A percentile compares a stretch with the other conserved stretches of the same genome.
Conservation (phyloP, 257 asterid species). For the Avicennia marina region DNA sequence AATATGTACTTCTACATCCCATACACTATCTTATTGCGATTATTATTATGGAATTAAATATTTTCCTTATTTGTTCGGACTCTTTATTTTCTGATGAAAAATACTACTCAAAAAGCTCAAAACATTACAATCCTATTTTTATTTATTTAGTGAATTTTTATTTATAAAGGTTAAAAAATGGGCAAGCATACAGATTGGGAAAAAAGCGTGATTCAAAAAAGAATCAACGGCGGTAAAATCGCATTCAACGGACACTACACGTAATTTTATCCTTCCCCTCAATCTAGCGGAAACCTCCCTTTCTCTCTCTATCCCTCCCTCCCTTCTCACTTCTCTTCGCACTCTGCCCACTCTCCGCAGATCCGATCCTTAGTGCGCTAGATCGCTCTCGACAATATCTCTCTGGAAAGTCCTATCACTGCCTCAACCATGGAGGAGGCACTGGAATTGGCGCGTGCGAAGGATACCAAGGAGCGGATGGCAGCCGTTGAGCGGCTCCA, state of each 20-base stretch:
- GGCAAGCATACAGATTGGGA: no score
- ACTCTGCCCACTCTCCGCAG: constrained; percentile 34
- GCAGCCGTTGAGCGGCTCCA: constrained; percentile 96
- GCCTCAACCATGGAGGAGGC: constrained; percentile 79
- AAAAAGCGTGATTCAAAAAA: not conserved
- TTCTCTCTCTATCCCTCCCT: constrained; percentile 18
- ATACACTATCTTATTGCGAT: no score
- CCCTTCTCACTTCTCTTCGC: constrained; percentile 21
- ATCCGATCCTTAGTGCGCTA: constrained; percentile 42
- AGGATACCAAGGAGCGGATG: constrained; percentile 99
- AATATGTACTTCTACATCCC: no score
- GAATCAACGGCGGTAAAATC: constrained; percentile 2
- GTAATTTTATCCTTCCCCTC: constrained; percentile 28
- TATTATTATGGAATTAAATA: no score
- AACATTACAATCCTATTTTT: no score
- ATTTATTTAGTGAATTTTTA: no score
- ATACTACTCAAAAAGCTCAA: no score
- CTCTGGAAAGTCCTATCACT: not conserved
- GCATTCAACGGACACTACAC: constrained; percentile 14
- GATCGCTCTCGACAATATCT: constrained; percentile 9
- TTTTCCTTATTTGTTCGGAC: no score
- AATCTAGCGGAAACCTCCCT: constrained; percentile 31
- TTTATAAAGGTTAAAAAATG: no score
- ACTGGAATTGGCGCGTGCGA: constrained; percentile 84
- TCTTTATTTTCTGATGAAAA: no score